phyloP scores from a whole-genome alignment of 2,329 filamentous ascomycete genomes.

The Onygena corvina region DNA sequence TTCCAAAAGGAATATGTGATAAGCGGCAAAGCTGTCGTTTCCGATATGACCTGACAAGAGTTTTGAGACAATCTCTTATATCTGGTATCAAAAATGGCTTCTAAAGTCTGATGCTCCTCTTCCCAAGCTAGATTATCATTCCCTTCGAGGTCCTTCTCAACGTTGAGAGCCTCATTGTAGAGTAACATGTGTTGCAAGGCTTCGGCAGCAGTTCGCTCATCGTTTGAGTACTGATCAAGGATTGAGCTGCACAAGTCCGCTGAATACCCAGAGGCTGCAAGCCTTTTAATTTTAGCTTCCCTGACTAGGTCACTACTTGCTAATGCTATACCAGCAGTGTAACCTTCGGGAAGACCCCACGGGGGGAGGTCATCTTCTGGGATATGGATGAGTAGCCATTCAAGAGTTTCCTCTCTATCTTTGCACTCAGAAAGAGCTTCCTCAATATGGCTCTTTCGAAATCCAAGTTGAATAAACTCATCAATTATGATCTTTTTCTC shows the following conservation, averaged over 20 bases:
- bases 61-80: slow-evolving; percentile 50
- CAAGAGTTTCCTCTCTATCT: slow-evolving; percentile 79
- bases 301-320: slow-evolving; percentile 68
- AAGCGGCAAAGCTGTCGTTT: slow-evolving; percentile 35
- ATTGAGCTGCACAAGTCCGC: slow-evolving; percentile 68
- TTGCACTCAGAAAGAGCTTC: slow-evolving; percentile 82
- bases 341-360: slow-evolving; percentile 85
- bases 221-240: slow-evolving; percentile 55
- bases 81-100: slow-evolving; percentile 71
- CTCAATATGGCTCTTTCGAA: slow-evolving; percentile 76
- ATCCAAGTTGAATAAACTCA: slow-evolving; percentile 67
- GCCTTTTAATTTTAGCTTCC: slow-evolving; percentile 69
- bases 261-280: slow-evolving; percentile 75
- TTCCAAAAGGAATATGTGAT: slow-evolving; percentile 55
- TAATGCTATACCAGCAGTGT: slow-evolving; percentile 78
- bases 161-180: slow-evolving; percentile 28
- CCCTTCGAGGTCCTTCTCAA: slow-evolving; percentile 15
- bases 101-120: slow-evolving; percentile 71
- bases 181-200: slow-evolving; percentile 61
- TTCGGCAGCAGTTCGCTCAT: slow-evolving; percentile 68
- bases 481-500: slow-evolving; percentile 52
- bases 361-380: slow-evolving; percentile 90
- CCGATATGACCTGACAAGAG: slow-evolving; percentile 59
- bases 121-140: slow-evolving; percentile 57
- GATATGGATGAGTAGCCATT: slow-evolving; percentile 94